These are phyloP conservation scores for Bruguiera sexangula DNA, from an alignment of 345 rosid genomes.

Conservation along the genomic window DNA sequence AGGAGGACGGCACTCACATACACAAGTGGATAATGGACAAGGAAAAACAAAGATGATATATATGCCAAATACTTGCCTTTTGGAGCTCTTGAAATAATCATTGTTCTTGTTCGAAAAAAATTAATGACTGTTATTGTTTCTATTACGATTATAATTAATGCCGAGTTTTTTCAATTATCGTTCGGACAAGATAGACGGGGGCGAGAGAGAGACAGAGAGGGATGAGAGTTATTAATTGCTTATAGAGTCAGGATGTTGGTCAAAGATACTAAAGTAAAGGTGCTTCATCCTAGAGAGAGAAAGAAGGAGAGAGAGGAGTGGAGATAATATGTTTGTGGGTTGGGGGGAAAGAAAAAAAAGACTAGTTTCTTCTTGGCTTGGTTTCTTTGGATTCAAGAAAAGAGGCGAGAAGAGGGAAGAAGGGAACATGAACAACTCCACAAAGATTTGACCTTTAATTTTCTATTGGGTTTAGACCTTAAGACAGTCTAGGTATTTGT, in stretches of 20 bases:
- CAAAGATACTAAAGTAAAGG: conserved; percentile 10
- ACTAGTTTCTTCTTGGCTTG: neutral
- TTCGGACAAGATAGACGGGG: neutral
- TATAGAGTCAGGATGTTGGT: conserved; percentile 18
- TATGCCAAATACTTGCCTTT: too few relatives aligned
- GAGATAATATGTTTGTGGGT: neutral
- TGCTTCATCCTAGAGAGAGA: conserved; percentile 3
- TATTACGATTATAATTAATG: too few relatives aligned
- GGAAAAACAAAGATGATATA: conserved; percentile 14
- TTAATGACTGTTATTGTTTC: too few relatives aligned
- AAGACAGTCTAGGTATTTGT: neutral
- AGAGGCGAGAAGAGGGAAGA: neutral
- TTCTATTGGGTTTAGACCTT: neutral
- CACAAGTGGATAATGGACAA: conserved; percentile 6
- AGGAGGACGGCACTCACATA: conserved; percentile 14
- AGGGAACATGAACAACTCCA: neutral
- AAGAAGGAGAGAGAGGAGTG: neutral
- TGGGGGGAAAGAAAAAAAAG: neutral
- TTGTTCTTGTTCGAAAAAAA: too few relatives aligned
- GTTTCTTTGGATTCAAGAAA: conserved; percentile 2
- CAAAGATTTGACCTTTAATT: conserved; percentile 11
- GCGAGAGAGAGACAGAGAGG: neutral
- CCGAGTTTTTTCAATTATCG: neutral
- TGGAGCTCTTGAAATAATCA: too few relatives aligned
- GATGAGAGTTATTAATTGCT: conserved; percentile 10